A percentile compares a stretch with the other conserved stretches of the same genome.
Conservation (phyloP, 2,329 filamentous ascomycete genomes). For the Parascedosporium putredinis region DNA sequence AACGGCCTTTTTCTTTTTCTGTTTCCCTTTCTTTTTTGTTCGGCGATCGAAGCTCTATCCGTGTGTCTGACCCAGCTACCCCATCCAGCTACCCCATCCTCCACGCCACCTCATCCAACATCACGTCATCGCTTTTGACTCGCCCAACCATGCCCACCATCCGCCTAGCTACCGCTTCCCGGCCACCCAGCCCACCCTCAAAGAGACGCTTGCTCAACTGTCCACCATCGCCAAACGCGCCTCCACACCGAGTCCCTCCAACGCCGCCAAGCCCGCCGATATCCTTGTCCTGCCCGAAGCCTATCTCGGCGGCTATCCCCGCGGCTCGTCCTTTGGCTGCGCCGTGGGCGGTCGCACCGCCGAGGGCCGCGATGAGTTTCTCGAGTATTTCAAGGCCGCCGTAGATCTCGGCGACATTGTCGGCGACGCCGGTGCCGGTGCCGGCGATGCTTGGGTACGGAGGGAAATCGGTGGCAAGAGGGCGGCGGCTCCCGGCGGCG, state of each 20-base stretch:
- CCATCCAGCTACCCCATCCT: background rate
- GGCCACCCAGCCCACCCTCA: constrained; percentile 35
- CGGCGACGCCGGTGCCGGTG: constrained; percentile 47
- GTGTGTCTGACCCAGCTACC: no score
- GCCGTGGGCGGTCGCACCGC: constrained; percentile 58
- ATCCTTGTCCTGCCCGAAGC: constrained; percentile 86
- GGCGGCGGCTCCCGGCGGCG: constrained; percentile 1
- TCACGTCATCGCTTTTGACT: background rate
- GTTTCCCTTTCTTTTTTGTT: no score
- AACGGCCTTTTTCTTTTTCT: no score
- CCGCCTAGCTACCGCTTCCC: constrained; percentile 48
- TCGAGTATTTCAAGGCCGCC: constrained; percentile 66
- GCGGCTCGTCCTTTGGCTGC: constrained; percentile 67
- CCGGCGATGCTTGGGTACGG: constrained; percentile 61
- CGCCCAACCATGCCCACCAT: constrained; percentile 21
- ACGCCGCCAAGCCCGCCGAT: constrained; percentile 32
- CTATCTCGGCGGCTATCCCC: constrained; percentile 84
- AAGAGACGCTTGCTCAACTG: constrained; percentile 56
- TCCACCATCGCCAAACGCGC: constrained; percentile 53
- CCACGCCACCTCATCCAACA: no score
- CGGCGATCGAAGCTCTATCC: no score
- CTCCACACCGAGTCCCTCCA: constrained; percentile 21
- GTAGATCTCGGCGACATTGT: constrained; percentile 77
- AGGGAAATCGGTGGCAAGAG: constrained; percentile 33
- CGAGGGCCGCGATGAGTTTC: constrained; percentile 69